Percentiles rank a stretch among this genome's conserved stretches.
These are phyloP conservation scores for Selaginella moellendorffii DNA, from an alignment of 75 land plant species.

Conservation along the genomic window DNA sequence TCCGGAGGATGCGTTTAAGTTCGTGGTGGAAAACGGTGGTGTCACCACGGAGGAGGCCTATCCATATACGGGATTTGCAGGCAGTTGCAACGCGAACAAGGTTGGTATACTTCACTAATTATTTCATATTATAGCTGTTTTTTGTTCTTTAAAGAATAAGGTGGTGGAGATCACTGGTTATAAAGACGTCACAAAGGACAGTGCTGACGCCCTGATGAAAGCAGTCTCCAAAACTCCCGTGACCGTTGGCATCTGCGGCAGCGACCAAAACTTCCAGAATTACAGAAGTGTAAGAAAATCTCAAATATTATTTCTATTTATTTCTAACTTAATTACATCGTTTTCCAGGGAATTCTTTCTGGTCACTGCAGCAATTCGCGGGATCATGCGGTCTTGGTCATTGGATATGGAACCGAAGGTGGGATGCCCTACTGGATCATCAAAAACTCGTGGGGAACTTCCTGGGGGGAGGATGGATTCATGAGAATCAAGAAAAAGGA, in stretches of 20 bases:
- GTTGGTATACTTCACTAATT: not conserved
- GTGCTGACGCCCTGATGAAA: not conserved
- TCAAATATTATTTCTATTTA: not conserved
- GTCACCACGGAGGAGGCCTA: not conserved
- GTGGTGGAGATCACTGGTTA: not conserved
- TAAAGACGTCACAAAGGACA: not conserved
- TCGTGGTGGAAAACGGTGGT: not conserved
- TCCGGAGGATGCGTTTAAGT: constrained; percentile 4
- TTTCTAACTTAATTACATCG: not conserved
- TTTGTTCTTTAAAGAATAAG: not conserved
- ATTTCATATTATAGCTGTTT: not conserved
- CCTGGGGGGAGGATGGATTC: constrained; percentile 22
- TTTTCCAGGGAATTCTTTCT: constrained; percentile 15
- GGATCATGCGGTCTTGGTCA: constrained; percentile 16
- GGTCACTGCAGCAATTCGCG: constrained; percentile 15
- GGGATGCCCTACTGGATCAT: constrained; percentile 20
- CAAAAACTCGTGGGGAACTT: constrained; percentile 23
- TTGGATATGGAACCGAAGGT: constrained; percentile 21
- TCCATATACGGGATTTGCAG: not conserved
- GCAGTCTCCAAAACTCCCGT: not conserved
- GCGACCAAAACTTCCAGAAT: not conserved
- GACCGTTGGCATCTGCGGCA: not conserved
- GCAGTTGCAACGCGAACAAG: not conserved
- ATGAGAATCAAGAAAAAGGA: constrained; percentile 17
- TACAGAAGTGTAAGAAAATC: not conserved